phyloP scores from a whole-genome alignment of 768 basidiomycete species.

The Lyophyllum shimeji region DNA sequence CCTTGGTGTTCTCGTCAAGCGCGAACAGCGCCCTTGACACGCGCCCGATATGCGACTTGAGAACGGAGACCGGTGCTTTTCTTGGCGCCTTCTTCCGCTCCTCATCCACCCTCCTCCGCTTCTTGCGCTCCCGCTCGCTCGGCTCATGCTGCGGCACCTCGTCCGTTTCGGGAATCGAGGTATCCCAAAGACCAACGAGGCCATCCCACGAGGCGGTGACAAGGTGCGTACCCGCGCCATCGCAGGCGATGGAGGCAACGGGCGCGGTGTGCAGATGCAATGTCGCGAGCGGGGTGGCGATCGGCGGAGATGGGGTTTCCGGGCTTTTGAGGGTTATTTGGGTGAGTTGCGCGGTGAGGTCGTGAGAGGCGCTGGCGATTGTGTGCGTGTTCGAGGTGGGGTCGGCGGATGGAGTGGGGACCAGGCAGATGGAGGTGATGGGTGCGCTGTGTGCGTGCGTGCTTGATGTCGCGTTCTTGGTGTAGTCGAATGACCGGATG shows the following conservation, averaged over 20 bases:
- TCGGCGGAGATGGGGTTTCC: slow-evolving; percentile 17
- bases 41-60: slow-evolving; percentile 82
- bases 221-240: slow-evolving; percentile 56
- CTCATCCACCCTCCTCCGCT: slow-evolving; percentile 64
- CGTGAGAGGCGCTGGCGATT: slow-evolving; percentile 75
- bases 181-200: slow-evolving; percentile 81
- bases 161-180: slow-evolving; percentile 56
- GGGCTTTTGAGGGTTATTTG: slow-evolving; percentile 30
- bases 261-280: slow-evolving; percentile 84
- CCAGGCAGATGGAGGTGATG: slow-evolving; percentile 60
- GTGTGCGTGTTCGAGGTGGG: slow-evolving; percentile 33
- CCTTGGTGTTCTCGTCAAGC: slow-evolving; percentile 29
- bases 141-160: slow-evolving; percentile 51
- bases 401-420: slow-evolving; percentile 34
- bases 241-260: slow-evolving; percentile 67
- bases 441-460: slow-evolving; percentile 60
- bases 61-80: slow-evolving; percentile 69
- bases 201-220: slow-evolving; percentile 89
- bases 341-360: slow-evolving; percentile 67
- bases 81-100: slow-evolving; percentile 40
- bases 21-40: slow-evolving; percentile 75
- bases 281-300: slow-evolving; percentile 51
- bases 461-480: slow-evolving; percentile 53
- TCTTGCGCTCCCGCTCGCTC: slow-evolving; percentile 44
- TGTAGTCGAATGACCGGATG: slow-evolving; percentile 72